Evolutionary conservation across 768 basidiomycete species (phyloP).

Genomic region (Sarcomyxa edulis): DNA sequence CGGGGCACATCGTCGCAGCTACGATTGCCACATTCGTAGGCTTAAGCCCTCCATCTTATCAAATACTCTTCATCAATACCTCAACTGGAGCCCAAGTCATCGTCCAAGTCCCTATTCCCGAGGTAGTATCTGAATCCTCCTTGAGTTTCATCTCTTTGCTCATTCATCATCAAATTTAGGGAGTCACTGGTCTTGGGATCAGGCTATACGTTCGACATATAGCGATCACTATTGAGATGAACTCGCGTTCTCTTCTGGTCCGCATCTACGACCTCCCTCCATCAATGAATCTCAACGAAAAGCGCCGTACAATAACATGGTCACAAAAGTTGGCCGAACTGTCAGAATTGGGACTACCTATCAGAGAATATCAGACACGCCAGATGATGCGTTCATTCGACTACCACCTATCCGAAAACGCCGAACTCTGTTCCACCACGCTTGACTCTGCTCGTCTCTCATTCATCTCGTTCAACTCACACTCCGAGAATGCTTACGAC

Average conservation of each 20-base stretch:
- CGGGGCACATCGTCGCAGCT: constrained; percentile 21
- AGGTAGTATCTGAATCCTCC: too few species aligned
- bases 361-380: too few species aligned
- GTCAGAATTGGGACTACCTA: too few species aligned
- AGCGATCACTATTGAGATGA: constrained; percentile 23
- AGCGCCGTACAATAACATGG: too few species aligned
- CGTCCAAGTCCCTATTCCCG: constrained; percentile 1
- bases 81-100: constrained; percentile 13
- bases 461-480: constrained; percentile 10
- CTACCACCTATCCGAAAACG: too few species aligned
- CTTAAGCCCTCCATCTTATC: constrained; percentile 13
- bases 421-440: too few species aligned
- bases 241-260: constrained; percentile 20
- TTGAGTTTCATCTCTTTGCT: not conserved
- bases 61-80: constrained; percentile 25
- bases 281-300: not conserved
- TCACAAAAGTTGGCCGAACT: too few species aligned
- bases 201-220: constrained; percentile 23
- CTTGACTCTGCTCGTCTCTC: too few species aligned
- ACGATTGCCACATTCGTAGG: constrained; percentile 14
- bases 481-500: too few species aligned
- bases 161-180: constrained; percentile 12
- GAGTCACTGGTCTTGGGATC: constrained; percentile 26
- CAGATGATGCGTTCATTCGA: too few species aligned
- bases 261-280: constrained; percentile 25